Conservation (phyloP, 208 protist genomes). For the Crithidia bombi region DNA sequence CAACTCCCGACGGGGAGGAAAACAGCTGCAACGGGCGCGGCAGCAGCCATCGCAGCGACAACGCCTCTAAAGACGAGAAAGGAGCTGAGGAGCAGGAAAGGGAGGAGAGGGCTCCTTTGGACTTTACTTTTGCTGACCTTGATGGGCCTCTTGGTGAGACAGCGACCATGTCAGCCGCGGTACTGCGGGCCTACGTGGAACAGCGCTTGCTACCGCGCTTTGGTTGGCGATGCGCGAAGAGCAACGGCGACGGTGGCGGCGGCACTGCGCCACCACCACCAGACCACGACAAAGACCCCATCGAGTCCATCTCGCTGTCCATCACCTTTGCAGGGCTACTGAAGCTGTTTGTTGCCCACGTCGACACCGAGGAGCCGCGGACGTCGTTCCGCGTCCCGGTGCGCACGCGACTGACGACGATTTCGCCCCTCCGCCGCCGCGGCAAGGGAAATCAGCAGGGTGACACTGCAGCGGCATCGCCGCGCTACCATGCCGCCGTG, state of each 20-base stretch:
- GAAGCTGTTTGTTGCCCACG: constrained; percentile 38
- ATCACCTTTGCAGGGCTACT: constrained; percentile 22
- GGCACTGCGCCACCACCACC: neutral
- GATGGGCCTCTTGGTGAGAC: neutral
- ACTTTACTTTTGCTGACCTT: neutral
- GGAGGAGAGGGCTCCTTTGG: neutral
- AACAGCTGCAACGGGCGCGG: too few relatives aligned
- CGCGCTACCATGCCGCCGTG: constrained; percentile 27
- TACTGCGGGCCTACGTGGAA: constrained; percentile 25
- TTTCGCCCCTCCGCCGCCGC: neutral
- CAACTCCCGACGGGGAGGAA: too few relatives aligned
- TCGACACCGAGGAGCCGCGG: constrained; percentile 36
- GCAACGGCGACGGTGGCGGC: neutral
- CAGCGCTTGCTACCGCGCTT: constrained; percentile 28
- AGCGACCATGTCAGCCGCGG: constrained; percentile 11
- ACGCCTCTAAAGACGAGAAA: too few relatives aligned
- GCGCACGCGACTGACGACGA: constrained; percentile 19
- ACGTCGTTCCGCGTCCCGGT: constrained; percentile 34
- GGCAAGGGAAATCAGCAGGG: neutral
- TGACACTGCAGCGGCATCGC: neutral
- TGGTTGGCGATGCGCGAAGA: constrained; percentile 20
- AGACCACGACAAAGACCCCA: neutral
- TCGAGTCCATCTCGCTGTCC: constrained; percentile 29
- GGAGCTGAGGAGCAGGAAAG: neutral
- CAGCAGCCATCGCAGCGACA: too few relatives aligned